Percentiles rank a stretch among this genome's conserved stretches.
phyloP scores from a whole-genome alignment of 352 stramenopile species.

The Globisporangium paroecandrum region DNA sequence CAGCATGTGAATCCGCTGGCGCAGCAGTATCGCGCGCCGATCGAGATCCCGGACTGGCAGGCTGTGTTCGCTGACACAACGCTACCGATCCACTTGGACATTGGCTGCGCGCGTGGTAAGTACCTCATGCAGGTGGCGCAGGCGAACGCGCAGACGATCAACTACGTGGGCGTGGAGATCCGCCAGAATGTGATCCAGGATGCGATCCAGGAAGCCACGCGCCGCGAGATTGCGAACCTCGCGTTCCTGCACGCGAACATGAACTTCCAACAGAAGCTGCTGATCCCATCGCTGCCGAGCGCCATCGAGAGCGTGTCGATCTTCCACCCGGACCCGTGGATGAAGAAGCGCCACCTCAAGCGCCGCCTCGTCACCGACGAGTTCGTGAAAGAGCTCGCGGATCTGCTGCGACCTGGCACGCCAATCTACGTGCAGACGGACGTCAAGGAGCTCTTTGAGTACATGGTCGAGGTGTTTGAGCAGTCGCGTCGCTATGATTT shows the following conservation, averaged over 20 bases:
- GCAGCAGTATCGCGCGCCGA: slow-evolving; percentile 54
- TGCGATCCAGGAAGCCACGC: slow-evolving; percentile 40
- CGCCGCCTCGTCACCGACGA: slow-evolving; percentile 65
- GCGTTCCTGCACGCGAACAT: slow-evolving; percentile 83
- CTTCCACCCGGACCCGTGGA: slow-evolving; percentile 87
- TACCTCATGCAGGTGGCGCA: slow-evolving; percentile 71
- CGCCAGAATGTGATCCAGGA: slow-evolving; percentile 71
- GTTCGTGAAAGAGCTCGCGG: slow-evolving; percentile 64
- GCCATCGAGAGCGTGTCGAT: slow-evolving; percentile 76
- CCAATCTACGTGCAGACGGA: slow-evolving; percentile 83
- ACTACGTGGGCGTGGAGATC: slow-evolving; percentile 86
- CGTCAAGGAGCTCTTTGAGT: slow-evolving; percentile 75
- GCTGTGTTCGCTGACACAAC: slow-evolving; percentile 38
- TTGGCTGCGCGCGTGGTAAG: slow-evolving; percentile 70
- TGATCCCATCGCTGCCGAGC: slow-evolving; percentile 59
- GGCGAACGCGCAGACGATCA: slow-evolving; percentile 29
- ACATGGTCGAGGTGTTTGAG: slow-evolving; percentile 83
- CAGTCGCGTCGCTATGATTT: slow-evolving; percentile 37
- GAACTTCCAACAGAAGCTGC: slow-evolving; percentile 65
- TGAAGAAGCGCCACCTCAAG: slow-evolving; percentile 87
- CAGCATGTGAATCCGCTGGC: slow-evolving; percentile 86
- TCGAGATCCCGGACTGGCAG: slow-evolving; percentile 62
- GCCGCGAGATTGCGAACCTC: slow-evolving; percentile 54
- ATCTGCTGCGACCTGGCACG: slow-evolving; percentile 44
- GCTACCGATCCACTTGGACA: slow-evolving; percentile 79